These are phyloP conservation scores for Naumovozyma dairenensis DNA, from an alignment of 805 yeast species.

Conservation along the genomic window DNA sequence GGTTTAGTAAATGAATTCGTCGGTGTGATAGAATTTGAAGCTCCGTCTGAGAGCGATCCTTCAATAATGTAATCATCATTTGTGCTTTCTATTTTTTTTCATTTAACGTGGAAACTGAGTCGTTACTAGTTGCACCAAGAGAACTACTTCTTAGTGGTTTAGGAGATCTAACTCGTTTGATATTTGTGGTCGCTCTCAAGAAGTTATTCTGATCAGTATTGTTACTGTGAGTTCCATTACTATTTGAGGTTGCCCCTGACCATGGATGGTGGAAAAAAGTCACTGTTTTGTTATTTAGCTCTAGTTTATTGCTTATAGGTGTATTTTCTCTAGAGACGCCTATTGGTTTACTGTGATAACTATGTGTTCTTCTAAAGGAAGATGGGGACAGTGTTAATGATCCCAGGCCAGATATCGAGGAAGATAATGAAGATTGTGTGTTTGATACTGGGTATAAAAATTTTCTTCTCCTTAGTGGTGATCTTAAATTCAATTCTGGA, in stretches of 20 bases:
- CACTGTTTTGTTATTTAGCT: slow-evolving; percentile 31
- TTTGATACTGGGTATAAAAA: neutral
- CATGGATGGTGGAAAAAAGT: slow-evolving; percentile 28
- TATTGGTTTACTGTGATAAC: slow-evolving; percentile 24
- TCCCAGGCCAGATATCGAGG: no score
- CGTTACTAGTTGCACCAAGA: no score
- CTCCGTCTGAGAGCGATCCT: neutral
- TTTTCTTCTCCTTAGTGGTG: slow-evolving; percentile 3
- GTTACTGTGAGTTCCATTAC: neutral
- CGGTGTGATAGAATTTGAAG: slow-evolving; percentile 11
- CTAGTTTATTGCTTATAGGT: slow-evolving; percentile 29
- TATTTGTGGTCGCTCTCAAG: neutral
- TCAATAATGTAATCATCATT: slow-evolving; percentile 4
- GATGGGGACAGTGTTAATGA: slow-evolving; percentile 6
- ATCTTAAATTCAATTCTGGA: slow-evolving; percentile 1
- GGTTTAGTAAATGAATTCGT: slow-evolving; percentile 19
- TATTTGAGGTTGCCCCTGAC: slow-evolving; percentile 1
- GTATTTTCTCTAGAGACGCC: slow-evolving; percentile 22
- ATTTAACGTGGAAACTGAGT: no score
- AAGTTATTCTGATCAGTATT: slow-evolving; percentile 1
- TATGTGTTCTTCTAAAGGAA: slow-evolving; percentile 25
- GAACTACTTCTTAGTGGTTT: no score
- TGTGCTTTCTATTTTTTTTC: neutral
- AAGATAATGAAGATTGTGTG: neutral
- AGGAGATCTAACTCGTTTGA: neutral